These are phyloP conservation scores for Syncephalastrum racemosum DNA, from an alignment of 371 early-diverging fungal species.

Conservation along the genomic window DNA sequence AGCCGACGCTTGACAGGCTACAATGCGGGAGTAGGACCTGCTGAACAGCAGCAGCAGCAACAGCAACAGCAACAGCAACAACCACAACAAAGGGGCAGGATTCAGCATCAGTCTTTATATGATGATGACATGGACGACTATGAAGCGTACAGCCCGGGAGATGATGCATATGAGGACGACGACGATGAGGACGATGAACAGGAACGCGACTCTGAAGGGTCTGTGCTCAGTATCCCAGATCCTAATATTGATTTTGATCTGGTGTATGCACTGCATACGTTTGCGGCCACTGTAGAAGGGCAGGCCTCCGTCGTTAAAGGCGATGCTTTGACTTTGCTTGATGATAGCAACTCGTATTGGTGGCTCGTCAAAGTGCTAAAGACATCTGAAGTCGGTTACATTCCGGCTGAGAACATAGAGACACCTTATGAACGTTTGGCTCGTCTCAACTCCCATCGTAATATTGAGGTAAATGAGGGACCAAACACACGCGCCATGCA, in stretches of 20 bases:
- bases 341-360: constrained; percentile 98
- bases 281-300: constrained; percentile 93
- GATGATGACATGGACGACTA: constrained; percentile 47
- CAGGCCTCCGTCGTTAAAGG: constrained; percentile 91
- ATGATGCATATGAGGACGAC: constrained; percentile 36
- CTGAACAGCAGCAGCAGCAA: constrained; percentile 1
- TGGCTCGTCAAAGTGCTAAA: constrained; percentile 93
- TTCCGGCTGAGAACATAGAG: constrained; percentile 97
- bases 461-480: constrained; percentile 52
- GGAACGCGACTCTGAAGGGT: constrained; percentile 54
- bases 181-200: constrained; percentile 35
- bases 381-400: constrained; percentile 91
- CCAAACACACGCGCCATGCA: neutral
- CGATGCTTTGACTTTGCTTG: constrained; percentile 86
- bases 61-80: neutral
- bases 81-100: constrained; percentile 3
- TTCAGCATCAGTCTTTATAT: constrained; percentile 37
- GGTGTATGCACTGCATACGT: constrained; percentile 94
- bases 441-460: constrained; percentile 85
- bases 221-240: constrained; percentile 64
- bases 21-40: neutral
- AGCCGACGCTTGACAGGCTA: constrained; percentile 18
- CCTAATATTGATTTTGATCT: constrained; percentile 74
- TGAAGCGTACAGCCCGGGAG: constrained; percentile 18
- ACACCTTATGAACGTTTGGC: constrained; percentile 91